Evolutionary conservation across 495 filamentous ascomycete species (phyloP), one percentile per base, ranked within the genome.

Genomic region (Penicillium longicatenatum): DNA sequence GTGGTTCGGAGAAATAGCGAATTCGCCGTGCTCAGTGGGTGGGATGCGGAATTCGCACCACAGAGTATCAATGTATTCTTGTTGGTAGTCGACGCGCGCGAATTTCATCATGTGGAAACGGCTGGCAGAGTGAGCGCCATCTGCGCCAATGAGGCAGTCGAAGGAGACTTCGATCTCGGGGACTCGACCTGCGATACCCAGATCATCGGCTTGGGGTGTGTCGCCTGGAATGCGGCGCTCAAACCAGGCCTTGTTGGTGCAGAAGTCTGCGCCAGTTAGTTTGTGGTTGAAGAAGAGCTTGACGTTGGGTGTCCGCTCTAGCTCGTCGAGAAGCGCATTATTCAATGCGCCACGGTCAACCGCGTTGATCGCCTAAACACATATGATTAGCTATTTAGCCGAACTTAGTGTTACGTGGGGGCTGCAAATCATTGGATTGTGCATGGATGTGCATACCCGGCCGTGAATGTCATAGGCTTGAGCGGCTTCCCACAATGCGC

Each of bases 11-110:
- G 89, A 91, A 53, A 97, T 90, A 30, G 77, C 76, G 69, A 93
- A 99, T 26, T 82, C 79, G 11, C 79, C 75, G 20, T 73, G 59
- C 14, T 78, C 67, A 0, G 79, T 74, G 0, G 89, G 82, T 2
- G 82, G 77, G 57, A 99, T 93, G 42, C 85, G 86, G 69, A 97
- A 97, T 62, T 99, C 95, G 75, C 94, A 97, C 94, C 94, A 99
- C 9, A 98, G 75, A 0, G 93, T 93, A 70, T 97, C 92, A 72
- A 99, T 92, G 68, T 99, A 99, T 66, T 92, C 85, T 69, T 99
- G 94, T 56, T 93, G 82, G 65, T 97, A 98, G 68, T 91, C 82
- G 80, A 98, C 89, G 6, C 90, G 84, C 5, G 85, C 80, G 64
- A 79, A 96, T 73, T 96, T 97, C 92, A 98, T 98, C 75, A 98